Evolutionary conservation across 495 filamentous ascomycete species (phyloP), one percentile per base, ranked within the genome.

Genomic region (Penicillium waksmanii): DNA sequence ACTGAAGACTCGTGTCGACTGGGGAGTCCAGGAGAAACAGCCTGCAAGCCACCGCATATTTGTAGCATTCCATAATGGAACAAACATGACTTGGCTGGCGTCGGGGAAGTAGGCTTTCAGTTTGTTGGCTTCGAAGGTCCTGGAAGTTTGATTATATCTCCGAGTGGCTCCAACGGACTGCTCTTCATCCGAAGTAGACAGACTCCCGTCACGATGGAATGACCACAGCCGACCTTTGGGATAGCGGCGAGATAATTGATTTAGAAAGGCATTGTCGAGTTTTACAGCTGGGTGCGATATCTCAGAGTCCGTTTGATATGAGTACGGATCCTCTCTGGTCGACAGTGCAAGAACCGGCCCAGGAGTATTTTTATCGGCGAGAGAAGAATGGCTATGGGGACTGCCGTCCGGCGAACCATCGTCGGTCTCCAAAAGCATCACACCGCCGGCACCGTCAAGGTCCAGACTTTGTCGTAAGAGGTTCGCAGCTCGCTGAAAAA

Each of bases 31-130:
- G 11, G 80, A 76, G 38, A 89, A 78, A 12, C 76, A 75, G n/a
- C 82, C 84, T 0, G 84, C 74, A 67, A 83, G 88, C 85, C 86
- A 89, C 27, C 83, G 70, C 6, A 81, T 78, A 44, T 79, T 73
- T 36, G 78, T 73, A n/a, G 81, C 75, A 63, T 88, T 82, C 80
- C 85, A 90, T 2, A 89, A 67, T 0, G 87, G 86, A 31, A 82
- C 70, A 56, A 85, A 81, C 10, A 81, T 63, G 19, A 69, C 55
- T n/a, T 63, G 35, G 8, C 56, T 55, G 7, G 65, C 65, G 1
- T 36, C 55, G 13, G 73, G 73, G 25, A 75, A 75, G 53, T 67
- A 58, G 38, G 58, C 58, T 33, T 61, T 66, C 27, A 77, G 44
- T 27, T 33, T 35, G 42, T 13, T 34, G 34, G 49, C 13, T 33